Evolutionary conservation across 2,329 filamentous ascomycete species (phyloP).

Genomic region (Zasmidium angulare): DNA sequence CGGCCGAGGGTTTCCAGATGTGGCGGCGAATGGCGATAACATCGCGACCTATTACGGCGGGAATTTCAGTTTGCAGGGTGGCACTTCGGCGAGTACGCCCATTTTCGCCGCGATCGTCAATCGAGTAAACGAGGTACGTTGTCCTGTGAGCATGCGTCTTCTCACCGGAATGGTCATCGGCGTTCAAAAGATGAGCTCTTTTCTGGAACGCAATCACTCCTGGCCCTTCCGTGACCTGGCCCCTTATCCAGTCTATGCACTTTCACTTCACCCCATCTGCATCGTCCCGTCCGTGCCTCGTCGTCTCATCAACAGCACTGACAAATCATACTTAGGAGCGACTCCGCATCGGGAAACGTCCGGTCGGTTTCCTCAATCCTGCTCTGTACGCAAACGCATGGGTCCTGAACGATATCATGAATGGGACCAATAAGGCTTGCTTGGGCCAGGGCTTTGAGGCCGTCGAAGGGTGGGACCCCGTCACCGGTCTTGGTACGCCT

Average conservation of each 20-base stretch:
- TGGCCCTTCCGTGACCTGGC: too few relatives aligned
- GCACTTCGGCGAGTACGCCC: constrained; percentile 28
- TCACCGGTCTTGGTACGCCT: constrained; percentile 30
- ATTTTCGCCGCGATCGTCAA: constrained; percentile 30
- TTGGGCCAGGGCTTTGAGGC: constrained; percentile 3
- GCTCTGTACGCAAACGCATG: constrained; percentile 32
- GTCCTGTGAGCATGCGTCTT: too few relatives aligned
- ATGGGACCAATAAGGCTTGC: constrained; percentile 24
- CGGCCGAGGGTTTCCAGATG: constrained; percentile 50
- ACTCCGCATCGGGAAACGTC: constrained; percentile 14
- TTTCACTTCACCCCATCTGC: too few relatives aligned
- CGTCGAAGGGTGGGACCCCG: constrained; percentile 33
- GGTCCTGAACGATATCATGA: constrained; percentile 24
- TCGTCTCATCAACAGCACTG: too few relatives aligned
- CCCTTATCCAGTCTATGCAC: too few relatives aligned
- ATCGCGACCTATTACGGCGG: constrained; percentile 37
- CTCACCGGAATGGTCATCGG: too few relatives aligned
- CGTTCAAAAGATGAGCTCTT: too few relatives aligned
- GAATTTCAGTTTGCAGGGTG: constrained; percentile 29
- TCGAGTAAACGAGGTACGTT: constrained; percentile 5
- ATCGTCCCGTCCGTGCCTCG: too few relatives aligned
- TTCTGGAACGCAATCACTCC: too few relatives aligned
- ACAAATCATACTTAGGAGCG: not conserved
- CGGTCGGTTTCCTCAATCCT: constrained; percentile 27
- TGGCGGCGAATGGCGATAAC: constrained; percentile 24